These are phyloP conservation scores for Sphagnum tenellum DNA, from an alignment of 225 moss, liverwort and hornwort genomes.

Conservation along the genomic window DNA sequence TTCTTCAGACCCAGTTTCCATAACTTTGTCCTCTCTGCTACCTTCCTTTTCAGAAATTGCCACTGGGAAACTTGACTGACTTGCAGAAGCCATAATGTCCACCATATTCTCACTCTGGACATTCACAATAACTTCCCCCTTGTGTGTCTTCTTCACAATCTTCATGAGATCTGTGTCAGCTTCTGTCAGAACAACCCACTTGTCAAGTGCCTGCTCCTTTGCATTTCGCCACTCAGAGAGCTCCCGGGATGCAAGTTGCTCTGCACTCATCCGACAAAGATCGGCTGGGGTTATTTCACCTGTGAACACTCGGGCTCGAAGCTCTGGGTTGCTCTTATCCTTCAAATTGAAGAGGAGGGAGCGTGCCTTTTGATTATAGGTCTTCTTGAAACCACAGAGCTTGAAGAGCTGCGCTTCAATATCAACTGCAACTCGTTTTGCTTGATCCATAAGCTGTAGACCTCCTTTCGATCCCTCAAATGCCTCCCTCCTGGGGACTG, in stretches of 20 bases:
- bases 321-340: conserved; percentile 94
- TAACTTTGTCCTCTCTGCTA: conserved; percentile 12
- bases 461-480: conserved; percentile 59
- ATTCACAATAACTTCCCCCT: conserved; percentile 81
- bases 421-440: conserved; percentile 71
- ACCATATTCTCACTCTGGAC: conserved; percentile 44
- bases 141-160: conserved; percentile 94
- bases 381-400: conserved; percentile 74
- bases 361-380: conserved; percentile 93
- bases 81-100: conserved; percentile 37
- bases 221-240: conserved; percentile 88
- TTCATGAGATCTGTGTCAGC: conserved; percentile 69
- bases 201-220: conserved; percentile 87
- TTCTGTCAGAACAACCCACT: conserved; percentile 89
- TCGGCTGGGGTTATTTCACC: conserved; percentile 77
- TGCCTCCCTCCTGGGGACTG: conserved; percentile 21
- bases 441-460: conserved; percentile 86
- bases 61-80: conserved; percentile 42
- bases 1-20: conserved; percentile 12
- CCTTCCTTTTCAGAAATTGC: conserved; percentile 20
- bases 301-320: conserved; percentile 79
- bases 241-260: conserved; percentile 88
- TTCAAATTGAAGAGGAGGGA: conserved; percentile 93
- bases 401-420: conserved; percentile 74
- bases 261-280: conserved; percentile 79